Base-by-base conservation (phyloP, 1,284 basidiomycete species). In the Earliella scabrosa region DNA sequence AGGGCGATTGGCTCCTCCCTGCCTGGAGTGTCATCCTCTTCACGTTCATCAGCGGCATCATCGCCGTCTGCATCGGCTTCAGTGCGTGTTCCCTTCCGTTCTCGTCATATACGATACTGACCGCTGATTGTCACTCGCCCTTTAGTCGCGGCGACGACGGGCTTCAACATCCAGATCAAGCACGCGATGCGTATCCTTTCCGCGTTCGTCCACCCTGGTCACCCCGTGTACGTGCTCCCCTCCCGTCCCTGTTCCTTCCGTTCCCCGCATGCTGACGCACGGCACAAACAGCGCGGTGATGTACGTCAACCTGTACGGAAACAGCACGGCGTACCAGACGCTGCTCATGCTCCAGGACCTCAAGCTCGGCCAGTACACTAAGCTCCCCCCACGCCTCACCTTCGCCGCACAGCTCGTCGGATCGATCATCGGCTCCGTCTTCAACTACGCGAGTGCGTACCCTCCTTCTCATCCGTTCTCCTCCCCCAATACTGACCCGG, bases 361-460 rank as follows among this genome's bases (percentile, higher is more conserved):
- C 11, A 87, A 88, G 66, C 77, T 88, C 7, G 83, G 80, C 14
- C 86, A 87, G 63, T 87, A 82, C 64, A 78, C 75, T n/a, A 82
- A 82, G 63, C 65, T 82, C 21, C 78, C 79, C 13, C 81, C 79
- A 1, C 67, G 77, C 11, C 62, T 70, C n/a, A 80, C 78, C 7
- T 82, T 82, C 59, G 69, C 67, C 6, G 75, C 76, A 9, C 82
- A 83, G 66, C 74, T 82, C 67, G 65, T 77, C 2, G 77, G 77
- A 1, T 76, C 76, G 5, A 72, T 78, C 45, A 58, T 79, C 35
- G 77, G 77, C 3, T 70, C 73, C 1, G 67, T 83, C 36, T 71
- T 87, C 58, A 85, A 85, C 65, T 86, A 83, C 59, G 70, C 77
- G 5, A 81, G 76, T 79, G 58, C 45, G 71, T 68, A 13, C 5